Percentiles rank a stretch among this genome's conserved stretches.
Conservation (phyloP, 208 protist genomes). For the Leishmania mexicana region DNA sequence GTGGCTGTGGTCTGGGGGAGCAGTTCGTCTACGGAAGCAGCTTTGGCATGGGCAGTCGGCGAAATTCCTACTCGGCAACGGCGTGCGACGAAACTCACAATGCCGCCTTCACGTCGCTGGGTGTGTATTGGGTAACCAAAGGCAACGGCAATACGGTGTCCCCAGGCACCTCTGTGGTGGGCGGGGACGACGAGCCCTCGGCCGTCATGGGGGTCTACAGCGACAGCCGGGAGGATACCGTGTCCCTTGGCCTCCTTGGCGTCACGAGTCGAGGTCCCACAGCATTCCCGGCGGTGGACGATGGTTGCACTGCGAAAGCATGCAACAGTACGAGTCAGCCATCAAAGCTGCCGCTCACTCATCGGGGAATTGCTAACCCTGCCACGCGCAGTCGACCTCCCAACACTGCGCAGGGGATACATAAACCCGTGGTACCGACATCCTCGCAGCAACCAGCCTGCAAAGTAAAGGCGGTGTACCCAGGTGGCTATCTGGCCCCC, state of each 20-base stretch:
- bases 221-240: conserved; percentile 5
- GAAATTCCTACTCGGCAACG: conserved; percentile 4
- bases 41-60: conserved; percentile 8
- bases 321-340: background rate
- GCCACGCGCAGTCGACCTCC: background rate
- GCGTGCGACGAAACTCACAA: background rate
- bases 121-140: background rate
- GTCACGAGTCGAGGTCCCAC: background rate
- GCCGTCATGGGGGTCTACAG: background rate
- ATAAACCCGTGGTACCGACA: background rate
- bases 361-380: background rate
- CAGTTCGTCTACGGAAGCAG: conserved; percentile 17
- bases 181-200: background rate
- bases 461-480: background rate
- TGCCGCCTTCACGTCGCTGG: background rate
- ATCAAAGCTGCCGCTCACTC: background rate
- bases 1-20: background rate
- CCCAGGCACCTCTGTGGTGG: background rate
- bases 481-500: conserved; percentile 14
- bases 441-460: background rate
- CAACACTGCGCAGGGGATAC: background rate
- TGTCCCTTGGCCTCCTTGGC: background rate
- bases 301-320: background rate
- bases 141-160: background rate
- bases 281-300: too few species aligned